These are phyloP conservation scores for Rhododendron kiyosumense DNA, from an alignment of 148 eudicot genomes.

Conservation along the genomic window DNA sequence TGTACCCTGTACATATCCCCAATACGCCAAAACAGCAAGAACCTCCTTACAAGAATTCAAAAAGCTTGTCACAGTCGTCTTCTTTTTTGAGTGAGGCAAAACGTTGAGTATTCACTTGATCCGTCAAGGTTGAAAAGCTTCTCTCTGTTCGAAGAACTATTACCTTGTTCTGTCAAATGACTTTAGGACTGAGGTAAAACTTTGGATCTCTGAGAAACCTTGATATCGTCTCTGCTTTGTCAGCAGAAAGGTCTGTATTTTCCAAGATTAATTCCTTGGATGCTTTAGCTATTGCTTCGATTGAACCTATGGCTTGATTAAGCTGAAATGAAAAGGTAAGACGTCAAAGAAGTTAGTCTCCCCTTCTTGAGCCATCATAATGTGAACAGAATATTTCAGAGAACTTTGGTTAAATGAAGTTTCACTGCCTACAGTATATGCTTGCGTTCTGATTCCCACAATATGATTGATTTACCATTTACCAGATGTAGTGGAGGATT, in stretches of 20 bases:
- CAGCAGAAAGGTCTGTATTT: conserved; percentile 84
- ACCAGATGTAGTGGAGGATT: not conserved
- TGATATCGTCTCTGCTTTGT: conserved; percentile 70
- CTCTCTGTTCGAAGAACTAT: not conserved
- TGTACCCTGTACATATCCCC: not conserved
- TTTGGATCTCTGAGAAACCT: conserved; percentile 81
- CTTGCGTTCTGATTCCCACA: not conserved
- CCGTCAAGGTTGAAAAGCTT: conserved; percentile 1
- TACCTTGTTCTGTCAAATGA: conserved; percentile 30
- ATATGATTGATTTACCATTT: not conserved
- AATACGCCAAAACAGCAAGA: not conserved
- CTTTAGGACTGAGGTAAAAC: conserved; percentile 68
- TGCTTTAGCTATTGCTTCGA: conserved; percentile 91
- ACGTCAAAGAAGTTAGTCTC: not conserved
- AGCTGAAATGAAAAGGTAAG: conserved; percentile 60
- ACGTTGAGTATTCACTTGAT: not conserved
- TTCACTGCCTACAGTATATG: not conserved
- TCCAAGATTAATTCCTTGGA: conserved; percentile 69
- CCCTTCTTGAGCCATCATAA: not conserved
- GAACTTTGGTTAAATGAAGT: not conserved
- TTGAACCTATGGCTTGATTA: conserved; percentile 78
- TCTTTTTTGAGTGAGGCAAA: not conserved
- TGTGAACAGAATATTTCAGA: not conserved
- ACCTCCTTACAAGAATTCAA: not conserved
- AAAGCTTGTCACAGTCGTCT: not conserved